Base-by-base conservation (phyloP, 2,329 filamentous ascomycete genomes). In the Zymoseptoria ardabiliae region DNA sequence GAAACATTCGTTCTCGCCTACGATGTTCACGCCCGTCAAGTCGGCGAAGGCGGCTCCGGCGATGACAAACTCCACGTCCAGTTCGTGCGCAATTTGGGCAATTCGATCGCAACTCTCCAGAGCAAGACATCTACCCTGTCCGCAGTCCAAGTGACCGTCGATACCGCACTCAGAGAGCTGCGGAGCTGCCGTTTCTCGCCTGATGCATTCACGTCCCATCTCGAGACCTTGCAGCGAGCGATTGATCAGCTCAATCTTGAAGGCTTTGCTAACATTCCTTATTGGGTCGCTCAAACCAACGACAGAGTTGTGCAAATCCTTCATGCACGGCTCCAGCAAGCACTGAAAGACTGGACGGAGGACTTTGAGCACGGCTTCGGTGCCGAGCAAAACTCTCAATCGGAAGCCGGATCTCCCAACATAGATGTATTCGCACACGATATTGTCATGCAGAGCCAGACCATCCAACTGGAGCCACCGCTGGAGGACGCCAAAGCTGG, bases 1-100 rank as follows among this genome's bases (percentile, higher is more conserved):
- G 94, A 99, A 71, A 96, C 94, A 0, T 97, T 99, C 68, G 90
- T 99, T 56, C 93, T 97, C 73, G 92, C 91, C 1, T 97, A 97
- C 73, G 94, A 99, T 72, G 81, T 97, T 30, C 92, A 92, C 66
- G 85, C 92, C 64, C 88, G 85, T 64, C 84, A 83, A 82, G 70
- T 81, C 59, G 73, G 73, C 45, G 76, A 69, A 7, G 65, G 69
- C 53, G 62, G 49, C 21, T 61, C 66, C 9, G 63, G 66, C 22
- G 68, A 72, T 58, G 70, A 72, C 53, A 70, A 70, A 60, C 62
- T 71, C 73, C 95, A 99, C 73, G 91, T 97, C 55, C 89, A 96
- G 71, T 99, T 97, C 72, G 92, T 99, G 54, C 89, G 92, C 30
- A 91, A 97, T 68, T 96, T 99, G 69, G 92, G 91, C 45, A 84